These are phyloP conservation scores for Clarireedia sp. DNA, from an alignment of 2,329 filamentous ascomycete species.

Conservation along the genomic window DNA sequence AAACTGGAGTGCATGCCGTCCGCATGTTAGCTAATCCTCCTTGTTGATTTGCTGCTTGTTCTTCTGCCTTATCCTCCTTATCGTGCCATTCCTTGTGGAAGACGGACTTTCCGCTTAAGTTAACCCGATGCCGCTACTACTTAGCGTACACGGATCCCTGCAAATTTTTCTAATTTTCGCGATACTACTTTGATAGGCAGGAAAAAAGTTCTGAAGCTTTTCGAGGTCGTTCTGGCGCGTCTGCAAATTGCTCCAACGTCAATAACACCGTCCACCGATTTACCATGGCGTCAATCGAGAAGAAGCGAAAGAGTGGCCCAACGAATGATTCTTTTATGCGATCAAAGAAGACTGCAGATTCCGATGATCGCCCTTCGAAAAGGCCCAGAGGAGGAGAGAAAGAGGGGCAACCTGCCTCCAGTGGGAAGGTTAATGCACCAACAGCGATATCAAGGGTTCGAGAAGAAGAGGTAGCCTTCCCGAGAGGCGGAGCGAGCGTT, in stretches of 20 bases:
- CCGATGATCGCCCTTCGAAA: conserved; percentile 25
- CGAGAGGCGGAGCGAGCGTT: conserved; percentile 82
- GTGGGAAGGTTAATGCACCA: conserved; percentile 15
- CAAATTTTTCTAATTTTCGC: conserved; percentile 1
- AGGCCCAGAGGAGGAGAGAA: conserved; percentile 24
- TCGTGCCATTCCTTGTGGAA: too few species aligned
- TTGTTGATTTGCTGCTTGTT: too few species aligned
- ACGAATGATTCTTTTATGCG: conserved; percentile 29
- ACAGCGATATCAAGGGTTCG: conserved; percentile 39
- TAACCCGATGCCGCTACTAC: too few species aligned
- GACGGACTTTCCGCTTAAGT: too few species aligned
- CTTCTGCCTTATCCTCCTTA: too few species aligned
- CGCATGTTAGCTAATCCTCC: too few species aligned
- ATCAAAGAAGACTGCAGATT: conserved; percentile 21
- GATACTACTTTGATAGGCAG: conserved; percentile 1
- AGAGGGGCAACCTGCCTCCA: conserved; percentile 16
- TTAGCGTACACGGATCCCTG: neutral
- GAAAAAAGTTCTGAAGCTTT: conserved; percentile 14
- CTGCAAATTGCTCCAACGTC: neutral
- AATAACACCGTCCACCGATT: neutral
- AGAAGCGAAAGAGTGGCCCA: conserved; percentile 27
- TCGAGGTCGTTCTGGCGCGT: neutral
- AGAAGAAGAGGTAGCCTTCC: conserved; percentile 85
- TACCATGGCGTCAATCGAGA: conserved; percentile 29
- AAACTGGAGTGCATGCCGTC: too few species aligned